Conservation (phyloP, 2,329 filamentous ascomycete species). For the Aspergillus pseudotamarii region DNA sequence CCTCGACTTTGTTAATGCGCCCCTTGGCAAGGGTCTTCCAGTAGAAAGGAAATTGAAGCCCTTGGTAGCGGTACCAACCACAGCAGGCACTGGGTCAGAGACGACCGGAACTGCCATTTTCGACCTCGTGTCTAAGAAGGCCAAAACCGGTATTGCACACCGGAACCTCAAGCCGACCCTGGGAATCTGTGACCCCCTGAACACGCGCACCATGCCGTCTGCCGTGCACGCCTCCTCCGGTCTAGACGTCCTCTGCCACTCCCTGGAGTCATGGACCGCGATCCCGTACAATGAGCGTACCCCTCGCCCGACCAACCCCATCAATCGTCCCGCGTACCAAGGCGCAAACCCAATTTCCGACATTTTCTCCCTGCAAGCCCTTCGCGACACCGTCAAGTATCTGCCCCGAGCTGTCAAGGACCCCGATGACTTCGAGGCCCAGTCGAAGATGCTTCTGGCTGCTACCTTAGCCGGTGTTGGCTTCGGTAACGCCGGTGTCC, state of each 20-base stretch:
- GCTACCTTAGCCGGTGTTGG: slow-evolving; percentile 93
- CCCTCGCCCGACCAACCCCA: slow-evolving; percentile 84
- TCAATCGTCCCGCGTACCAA: slow-evolving; percentile 90
- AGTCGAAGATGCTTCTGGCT: slow-evolving; percentile 92
- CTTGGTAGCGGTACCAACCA: slow-evolving; percentile 81
- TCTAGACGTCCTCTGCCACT: slow-evolving; percentile 92
- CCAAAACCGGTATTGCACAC: slow-evolving; percentile 95
- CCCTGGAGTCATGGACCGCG: slow-evolving; percentile 94
- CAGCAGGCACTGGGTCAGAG: slow-evolving; percentile 85
- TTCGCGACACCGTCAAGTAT: slow-evolving; percentile 85
- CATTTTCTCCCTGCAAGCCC: slow-evolving; percentile 88
- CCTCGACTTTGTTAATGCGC: slow-evolving; percentile 96
- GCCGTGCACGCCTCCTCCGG: slow-evolving; percentile 91
- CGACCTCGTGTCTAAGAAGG: slow-evolving; percentile 83
- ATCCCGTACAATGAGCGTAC: slow-evolving; percentile 88
- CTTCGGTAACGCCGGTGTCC: slow-evolving; percentile 96
- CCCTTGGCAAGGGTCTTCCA: slow-evolving; percentile 79
- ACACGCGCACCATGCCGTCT: slow-evolving; percentile 93
- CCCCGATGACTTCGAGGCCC: slow-evolving; percentile 88
- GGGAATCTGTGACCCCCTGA: slow-evolving; percentile 82
- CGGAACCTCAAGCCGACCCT: slow-evolving; percentile 93
- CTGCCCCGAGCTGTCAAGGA: slow-evolving; percentile 84
- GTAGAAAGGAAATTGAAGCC: slow-evolving; percentile 72
- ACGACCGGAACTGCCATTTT: slow-evolving; percentile 99
- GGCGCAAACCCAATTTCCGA: slow-evolving; percentile 97